These are phyloP conservation scores for Diutina ranongensis DNA, from an alignment of 1,139 yeast genomes.

Conservation along the genomic window DNA sequence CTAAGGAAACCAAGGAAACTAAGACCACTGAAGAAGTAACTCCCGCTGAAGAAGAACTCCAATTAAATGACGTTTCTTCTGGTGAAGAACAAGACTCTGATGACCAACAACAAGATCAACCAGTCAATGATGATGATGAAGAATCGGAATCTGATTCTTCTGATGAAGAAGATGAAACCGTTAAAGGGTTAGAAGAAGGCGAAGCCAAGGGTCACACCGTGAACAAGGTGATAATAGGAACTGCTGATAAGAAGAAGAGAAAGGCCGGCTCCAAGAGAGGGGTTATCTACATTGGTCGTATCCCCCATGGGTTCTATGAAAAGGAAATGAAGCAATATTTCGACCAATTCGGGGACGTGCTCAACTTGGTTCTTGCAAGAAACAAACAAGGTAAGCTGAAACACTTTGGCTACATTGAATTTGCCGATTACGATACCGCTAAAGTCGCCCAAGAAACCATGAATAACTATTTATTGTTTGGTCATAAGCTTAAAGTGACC, in stretches of 20 bases:
- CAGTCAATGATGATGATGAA: neutral
- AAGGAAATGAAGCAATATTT: slow-evolving; percentile 71
- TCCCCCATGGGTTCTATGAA: slow-evolving; percentile 90
- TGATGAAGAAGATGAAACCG: neutral
- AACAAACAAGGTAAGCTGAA: slow-evolving; percentile 87
- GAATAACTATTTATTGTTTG: slow-evolving; percentile 86
- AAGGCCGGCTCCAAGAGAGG: slow-evolving; percentile 32
- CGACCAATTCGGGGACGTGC: slow-evolving; percentile 77
- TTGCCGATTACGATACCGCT: slow-evolving; percentile 65
- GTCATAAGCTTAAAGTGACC: slow-evolving; percentile 68
- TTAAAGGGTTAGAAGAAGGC: neutral
- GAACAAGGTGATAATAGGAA: slow-evolving; percentile 5
- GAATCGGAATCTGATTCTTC: neutral
- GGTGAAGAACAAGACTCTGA: neutral
- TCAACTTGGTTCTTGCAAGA: slow-evolving; percentile 70
- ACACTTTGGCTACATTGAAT: slow-evolving; percentile 89
- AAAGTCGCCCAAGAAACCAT: slow-evolving; percentile 85
- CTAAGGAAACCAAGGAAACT: neutral
- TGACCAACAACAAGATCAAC: neutral
- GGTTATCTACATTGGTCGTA: slow-evolving; percentile 79
- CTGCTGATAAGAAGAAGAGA: slow-evolving; percentile 10
- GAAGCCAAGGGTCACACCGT: slow-evolving; percentile 4
- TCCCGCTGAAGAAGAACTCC: neutral
- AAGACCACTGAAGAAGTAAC: neutral
- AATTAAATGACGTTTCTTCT: neutral